Percentiles rank a stretch among this genome's conserved stretches.
These are phyloP conservation scores for Xylariomycetidae sp. DNA, from an alignment of 2,329 filamentous ascomycete species.

Conservation along the genomic window DNA sequence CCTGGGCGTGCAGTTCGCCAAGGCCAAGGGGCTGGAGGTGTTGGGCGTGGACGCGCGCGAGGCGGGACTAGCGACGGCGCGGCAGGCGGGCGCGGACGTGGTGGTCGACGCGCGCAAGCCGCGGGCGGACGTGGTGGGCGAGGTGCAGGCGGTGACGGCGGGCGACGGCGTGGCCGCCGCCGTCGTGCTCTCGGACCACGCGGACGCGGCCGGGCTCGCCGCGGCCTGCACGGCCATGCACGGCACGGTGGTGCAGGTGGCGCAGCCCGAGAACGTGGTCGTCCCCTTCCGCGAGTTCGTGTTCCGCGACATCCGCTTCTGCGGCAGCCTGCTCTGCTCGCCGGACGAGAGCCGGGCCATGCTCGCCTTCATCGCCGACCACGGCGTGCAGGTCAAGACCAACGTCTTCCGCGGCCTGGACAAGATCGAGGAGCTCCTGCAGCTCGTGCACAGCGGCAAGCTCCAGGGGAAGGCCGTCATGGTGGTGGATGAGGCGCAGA, in stretches of 20 bases:
- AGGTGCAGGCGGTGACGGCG: conserved; percentile 41
- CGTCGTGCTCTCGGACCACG: conserved; percentile 48
- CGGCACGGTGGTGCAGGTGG: conserved; percentile 51
- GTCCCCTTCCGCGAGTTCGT: conserved; percentile 52
- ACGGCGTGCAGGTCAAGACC: conserved; percentile 42
- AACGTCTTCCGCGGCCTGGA: conserved; percentile 47
- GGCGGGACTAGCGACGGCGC: conserved; percentile 32
- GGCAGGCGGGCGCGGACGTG: conserved; percentile 41
- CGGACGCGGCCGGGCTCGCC: conserved; percentile 38
- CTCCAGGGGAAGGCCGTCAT: conserved; percentile 50
- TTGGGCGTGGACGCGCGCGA: conserved; percentile 50
- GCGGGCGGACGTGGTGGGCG: conserved; percentile 39
- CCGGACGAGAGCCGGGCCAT: conserved; percentile 38
- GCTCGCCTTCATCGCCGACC: conserved; percentile 38
- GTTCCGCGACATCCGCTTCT: conserved; percentile 20
- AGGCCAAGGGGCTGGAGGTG: conserved; percentile 40
- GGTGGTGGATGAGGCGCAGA: conserved; percentile 39
- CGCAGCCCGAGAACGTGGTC: conserved; percentile 52
- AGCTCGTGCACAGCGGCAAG: conserved; percentile 44
- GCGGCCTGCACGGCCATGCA: conserved; percentile 55
- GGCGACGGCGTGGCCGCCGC: conserved; percentile 45
- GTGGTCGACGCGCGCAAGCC: conserved; percentile 46
- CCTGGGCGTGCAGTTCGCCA: conserved; percentile 44
- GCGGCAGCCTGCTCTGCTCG: conserved; percentile 34
- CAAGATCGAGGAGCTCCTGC: conserved; percentile 43